These are phyloP conservation scores for Cyclotella choctawhatcheeana DNA, from an alignment of 108 stramenopile genomes.

Conservation along the genomic window DNA sequence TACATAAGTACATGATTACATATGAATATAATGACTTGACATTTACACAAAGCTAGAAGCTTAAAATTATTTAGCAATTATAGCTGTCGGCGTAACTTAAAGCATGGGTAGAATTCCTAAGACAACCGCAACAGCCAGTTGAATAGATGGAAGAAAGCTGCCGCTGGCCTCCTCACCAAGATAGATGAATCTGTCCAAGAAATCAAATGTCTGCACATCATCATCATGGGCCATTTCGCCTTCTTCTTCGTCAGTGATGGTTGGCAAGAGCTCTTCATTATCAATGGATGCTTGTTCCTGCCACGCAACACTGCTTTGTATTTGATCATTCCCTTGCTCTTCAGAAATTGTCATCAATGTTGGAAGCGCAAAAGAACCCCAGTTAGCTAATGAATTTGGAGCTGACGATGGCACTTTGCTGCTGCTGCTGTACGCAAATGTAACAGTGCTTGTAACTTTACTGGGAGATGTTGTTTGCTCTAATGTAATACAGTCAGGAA, in stretches of 20 bases:
- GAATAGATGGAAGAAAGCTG: too few species aligned
- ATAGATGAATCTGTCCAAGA: too few species aligned
- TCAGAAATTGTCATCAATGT: not conserved
- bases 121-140: too few species aligned
- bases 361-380: not conserved
- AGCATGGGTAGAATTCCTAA: too few species aligned
- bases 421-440: not conserved
- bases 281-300: not conserved
- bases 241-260: not conserved
- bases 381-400: not conserved
- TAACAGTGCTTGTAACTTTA: not conserved
- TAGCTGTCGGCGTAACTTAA: too few species aligned
- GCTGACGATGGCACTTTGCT: not conserved
- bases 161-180: too few species aligned
- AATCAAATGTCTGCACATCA: too few species aligned
- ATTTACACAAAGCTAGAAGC: too few species aligned
- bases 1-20: too few species aligned
- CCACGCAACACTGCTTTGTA: not conserved
- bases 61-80: too few species aligned
- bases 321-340: not conserved
- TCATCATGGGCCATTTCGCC: not conserved
- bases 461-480: not conserved
- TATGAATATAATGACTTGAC: too few species aligned
- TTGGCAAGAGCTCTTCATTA: not conserved
- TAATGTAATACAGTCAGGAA: slow-evolving; percentile 21